phyloP scores from a whole-genome alignment of 352 stramenopile species.

The Thraustochytrium sp. region DNA sequence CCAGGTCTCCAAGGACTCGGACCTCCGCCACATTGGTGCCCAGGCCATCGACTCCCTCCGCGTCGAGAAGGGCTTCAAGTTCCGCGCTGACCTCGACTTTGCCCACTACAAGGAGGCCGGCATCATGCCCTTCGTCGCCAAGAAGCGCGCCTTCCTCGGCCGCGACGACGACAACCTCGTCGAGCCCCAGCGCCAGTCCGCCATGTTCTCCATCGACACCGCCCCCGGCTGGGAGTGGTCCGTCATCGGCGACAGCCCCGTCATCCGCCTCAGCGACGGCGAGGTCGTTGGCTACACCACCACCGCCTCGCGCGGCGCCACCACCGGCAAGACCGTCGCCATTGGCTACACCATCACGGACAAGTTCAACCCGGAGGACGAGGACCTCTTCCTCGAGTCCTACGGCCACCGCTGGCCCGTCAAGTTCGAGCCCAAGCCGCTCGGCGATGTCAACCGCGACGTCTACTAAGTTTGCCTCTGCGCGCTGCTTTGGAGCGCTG shows the following conservation, averaged over 20 bases:
- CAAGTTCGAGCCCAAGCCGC: background rate
- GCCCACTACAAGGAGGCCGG: slow-evolving; percentile 40
- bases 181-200: background rate
- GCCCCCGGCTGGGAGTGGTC: slow-evolving; percentile 20
- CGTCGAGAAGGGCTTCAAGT: slow-evolving; percentile 43
- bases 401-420: slow-evolving; percentile 23
- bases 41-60: slow-evolving; percentile 8
- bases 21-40: slow-evolving; percentile 17
- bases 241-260: background rate
- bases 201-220: slow-evolving; percentile 33
- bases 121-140: slow-evolving; percentile 39
- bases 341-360: background rate
- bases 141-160: slow-evolving; percentile 38
- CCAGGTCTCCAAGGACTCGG: background rate
- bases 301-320: slow-evolving; percentile 8
- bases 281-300: slow-evolving; percentile 32
- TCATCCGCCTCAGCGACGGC: background rate
- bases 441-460: background rate
- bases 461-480: slow-evolving; percentile 42
- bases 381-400: slow-evolving; percentile 23
- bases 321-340: slow-evolving; percentile 25
- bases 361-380: background rate
- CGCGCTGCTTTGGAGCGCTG: too few relatives aligned
- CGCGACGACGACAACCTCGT: background rate
- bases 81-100: slow-evolving; percentile 38